Base-by-base conservation (phyloP, 306 rosid genomes). In the Mimosa bimucronata region DNA sequence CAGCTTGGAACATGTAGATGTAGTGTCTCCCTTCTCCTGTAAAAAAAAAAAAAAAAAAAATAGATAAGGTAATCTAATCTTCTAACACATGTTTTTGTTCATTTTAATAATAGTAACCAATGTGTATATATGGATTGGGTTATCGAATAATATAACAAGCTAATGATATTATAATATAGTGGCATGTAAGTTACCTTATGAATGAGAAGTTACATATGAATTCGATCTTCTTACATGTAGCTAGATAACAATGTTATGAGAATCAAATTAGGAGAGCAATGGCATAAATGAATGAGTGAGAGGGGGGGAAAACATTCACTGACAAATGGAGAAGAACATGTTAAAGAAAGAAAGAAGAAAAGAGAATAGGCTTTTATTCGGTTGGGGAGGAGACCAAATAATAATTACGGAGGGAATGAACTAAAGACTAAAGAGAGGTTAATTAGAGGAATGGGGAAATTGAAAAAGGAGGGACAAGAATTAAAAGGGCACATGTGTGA, bases 281-380 rank as follows among this genome's bases (percentile, higher is more conserved):
- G 13, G 64, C 29, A 57, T 57, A 18, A 66, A 9, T 73, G 40
- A 34, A 71, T 58, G 82, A 79, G 67, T 57, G 76, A 1, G 58
- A 78, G 76, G 70, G 25, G 78, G 52, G 67, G 70, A 71, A 72
- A 71, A 81, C 77, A 81, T 78, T 75, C 71, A 64, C 76, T 83
- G 83, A 23, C 83, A 77, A 50, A 42, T 73, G 81, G 79, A 74
- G 77, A 61, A 80, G 80, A 74, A 80, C 87, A 83, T 57, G 85
- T 86, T 18, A 16, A 34, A 34, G 38, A 34, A 18, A 18, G n/a
- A 50, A 46, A 6, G 23, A 50, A 48, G n/a, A 16, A 48, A 21
- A 55, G 62, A 55, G 29, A 21, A 9, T 2, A 2, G 9, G 29
- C 15, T 13, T 45, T 45, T 44, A 2, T 52, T 52, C 0, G 0